Base-by-base conservation (phyloP, 2,329 filamentous ascomycete genomes). In the Fusarium bulbicola region DNA sequence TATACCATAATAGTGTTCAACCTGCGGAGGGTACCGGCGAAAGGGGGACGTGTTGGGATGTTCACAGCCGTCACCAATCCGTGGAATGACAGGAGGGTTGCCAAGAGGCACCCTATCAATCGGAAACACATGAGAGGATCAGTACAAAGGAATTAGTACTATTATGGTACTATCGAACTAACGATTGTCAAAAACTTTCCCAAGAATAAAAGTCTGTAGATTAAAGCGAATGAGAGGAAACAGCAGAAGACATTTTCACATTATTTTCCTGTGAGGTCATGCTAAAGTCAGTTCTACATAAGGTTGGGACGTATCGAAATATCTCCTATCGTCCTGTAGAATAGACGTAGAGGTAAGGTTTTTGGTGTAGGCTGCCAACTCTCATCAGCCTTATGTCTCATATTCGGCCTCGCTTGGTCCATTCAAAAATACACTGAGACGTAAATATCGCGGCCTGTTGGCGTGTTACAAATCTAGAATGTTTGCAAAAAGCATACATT, bases 1-100 rank as follows among this genome's bases (percentile, higher is more conserved):
- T 1, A 71, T 43, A 9, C 62, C 57, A 18, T 71, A 61, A 32
- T 76, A 76, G 28, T 36, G 40, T 24, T 53, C 65, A 32, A 69
- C 20, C 32, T 43, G 30, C 6, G 28, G 37, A 14, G 14, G 24
- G 9, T 28, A 18, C 28, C 40, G 14, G 4, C 16, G 30, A 16
- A 18, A 20, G 30, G 8, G 21, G 47, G 16, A 14, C 47, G 16
- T 34, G n/a, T 50, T 50, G 47, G 16, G 30, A 24, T 34, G 21
- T 14, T 24, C 11, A 34, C 26, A n/a, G n/a, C 40, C 36, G 18
- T 13, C 18, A 36, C 40, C 6, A 14, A 36, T 21, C 24, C 10
- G 34, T 21, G 14, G 18, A 26, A 36, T 36, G 8, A 32, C 20
- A 57, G 16, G 15, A 70, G 28, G 13, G 24, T 54, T 40, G 43